Base-by-base conservation (phyloP, 2,329 filamentous ascomycete genomes). In the Thielaviopsis cerberus region DNA sequence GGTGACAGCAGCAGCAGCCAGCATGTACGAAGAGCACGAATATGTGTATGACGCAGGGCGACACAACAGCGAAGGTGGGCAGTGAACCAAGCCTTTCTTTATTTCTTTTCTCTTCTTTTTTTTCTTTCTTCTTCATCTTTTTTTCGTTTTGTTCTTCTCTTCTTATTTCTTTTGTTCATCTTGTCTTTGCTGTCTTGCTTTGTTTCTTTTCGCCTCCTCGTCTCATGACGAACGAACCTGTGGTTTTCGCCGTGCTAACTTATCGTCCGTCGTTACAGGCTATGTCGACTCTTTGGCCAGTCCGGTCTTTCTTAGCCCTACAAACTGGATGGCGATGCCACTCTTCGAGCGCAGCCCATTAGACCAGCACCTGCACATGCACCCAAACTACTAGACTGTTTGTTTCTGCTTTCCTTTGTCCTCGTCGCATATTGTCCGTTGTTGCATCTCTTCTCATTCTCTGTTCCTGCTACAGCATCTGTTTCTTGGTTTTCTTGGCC, bases 321-420 rank as follows among this genome's bases (percentile, higher is more conserved):
- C 41, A 20, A 37, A 41, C 23, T 59, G 58, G 58, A 53, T 51
- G 2, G 58, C 53, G 1, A 57, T 53, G 24, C 58, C 58, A 25
- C 37, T n/a, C 4, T 57, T 57, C 26, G 30, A 20, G 41, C n/a
- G n/a, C 30, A 30, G 54, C 13, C 34, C 50, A 55, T 20, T 25
- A 34, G 24, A 48, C 53, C 11, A 48, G 20, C 41, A 48, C 41
- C 20, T 45, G 37, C 37, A 45, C 37, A 45, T 48, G 41, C 41
- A 22, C n/a, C n/a, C 41, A 20, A n/a, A 48, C 15, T 48, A 48
- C n/a, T 48, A 51, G 24, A 37, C n/a, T 48, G 25, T n/a, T 15
- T 23, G 1, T n/a, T 55, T 54, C 11, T 54, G 51, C 45, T 25
- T 51, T 54, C 41, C 1, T 23, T 58, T 20, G 6, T 52, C 41